These are phyloP conservation scores for Coemansia sp. DNA, from an alignment of 371 early-diverging fungal genomes.

Conservation along the genomic window DNA sequence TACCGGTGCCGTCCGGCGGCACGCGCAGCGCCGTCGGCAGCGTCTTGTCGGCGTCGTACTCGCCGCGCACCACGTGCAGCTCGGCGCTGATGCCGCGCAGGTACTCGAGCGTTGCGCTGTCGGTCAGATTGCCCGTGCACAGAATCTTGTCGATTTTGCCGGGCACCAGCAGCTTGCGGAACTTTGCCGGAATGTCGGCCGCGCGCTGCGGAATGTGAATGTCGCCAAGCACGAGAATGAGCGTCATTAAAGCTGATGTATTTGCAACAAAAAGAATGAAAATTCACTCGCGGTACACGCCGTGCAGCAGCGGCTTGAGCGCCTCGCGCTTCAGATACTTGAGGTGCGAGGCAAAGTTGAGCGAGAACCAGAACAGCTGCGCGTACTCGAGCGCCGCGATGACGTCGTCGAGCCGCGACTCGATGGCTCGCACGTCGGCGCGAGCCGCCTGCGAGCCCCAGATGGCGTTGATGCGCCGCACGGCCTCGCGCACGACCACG, in stretches of 20 bases:
- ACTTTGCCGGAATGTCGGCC: constrained; percentile 82
- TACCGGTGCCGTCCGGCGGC: too few relatives aligned
- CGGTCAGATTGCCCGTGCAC: constrained; percentile 86
- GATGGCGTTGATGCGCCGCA: constrained; percentile 31
- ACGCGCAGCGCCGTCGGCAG: constrained; percentile 46
- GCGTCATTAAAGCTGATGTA: constrained; percentile 37
- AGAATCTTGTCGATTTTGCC: constrained; percentile 96
- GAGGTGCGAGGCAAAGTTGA: constrained; percentile 44
- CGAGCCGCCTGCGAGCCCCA: constrained; percentile 22
- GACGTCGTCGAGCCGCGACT: constrained; percentile 29
- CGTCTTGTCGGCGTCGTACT: constrained; percentile 76
- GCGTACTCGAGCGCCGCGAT: constrained; percentile 40
- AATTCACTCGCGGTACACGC: constrained; percentile 28
- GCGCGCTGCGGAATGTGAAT: constrained; percentile 92
- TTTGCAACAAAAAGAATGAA: too few relatives aligned
- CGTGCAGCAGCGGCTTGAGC: constrained; percentile 19
- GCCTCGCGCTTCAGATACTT: constrained; percentile 32
- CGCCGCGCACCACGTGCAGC: constrained; percentile 78
- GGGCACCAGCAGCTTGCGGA: constrained; percentile 86
- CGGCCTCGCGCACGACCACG: constrained; percentile 18
- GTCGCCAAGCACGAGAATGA: constrained; percentile 91
- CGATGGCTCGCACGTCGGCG: constrained; percentile 19
- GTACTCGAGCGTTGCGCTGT: constrained; percentile 81
- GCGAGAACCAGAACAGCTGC: constrained; percentile 47
- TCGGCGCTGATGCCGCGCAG: constrained; percentile 80